A percentile compares a stretch with the other conserved stretches of the same genome.
phyloP scores from a whole-genome alignment of 139 green algal species.

The Monoraphidium neglectum region DNA sequence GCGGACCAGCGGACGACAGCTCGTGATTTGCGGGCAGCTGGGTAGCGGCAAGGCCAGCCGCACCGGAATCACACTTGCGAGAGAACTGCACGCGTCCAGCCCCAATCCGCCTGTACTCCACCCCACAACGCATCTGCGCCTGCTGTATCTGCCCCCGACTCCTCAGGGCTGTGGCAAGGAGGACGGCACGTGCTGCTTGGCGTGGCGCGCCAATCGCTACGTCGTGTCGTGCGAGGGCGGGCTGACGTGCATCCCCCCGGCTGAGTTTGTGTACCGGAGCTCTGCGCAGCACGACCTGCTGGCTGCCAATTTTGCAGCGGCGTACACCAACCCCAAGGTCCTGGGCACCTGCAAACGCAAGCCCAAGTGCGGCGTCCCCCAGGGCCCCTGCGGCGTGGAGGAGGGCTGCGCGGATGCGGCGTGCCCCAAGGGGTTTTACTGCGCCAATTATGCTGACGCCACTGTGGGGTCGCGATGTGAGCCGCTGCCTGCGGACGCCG shows the following conservation, averaged over 20 bases:
- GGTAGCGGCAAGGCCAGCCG: too few species aligned
- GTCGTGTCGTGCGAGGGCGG: conserved; percentile 1
- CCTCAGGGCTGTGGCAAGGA: conserved; percentile 14
- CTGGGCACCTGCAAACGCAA: conserved; percentile 8
- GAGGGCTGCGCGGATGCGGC: neutral
- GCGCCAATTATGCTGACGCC: conserved; percentile 2
- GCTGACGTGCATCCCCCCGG: conserved; percentile 2
- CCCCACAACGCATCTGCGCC: too few species aligned
- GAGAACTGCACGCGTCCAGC: too few species aligned
- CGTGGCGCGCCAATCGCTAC: neutral
- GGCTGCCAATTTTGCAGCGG: neutral
- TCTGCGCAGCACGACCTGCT: conserved; percentile 6
- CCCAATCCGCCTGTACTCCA: too few species aligned
- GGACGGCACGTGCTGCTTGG: conserved; percentile 16
- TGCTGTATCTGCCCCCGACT: too few species aligned
- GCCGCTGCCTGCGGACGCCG: conserved; percentile 12
- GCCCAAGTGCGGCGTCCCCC: neutral
- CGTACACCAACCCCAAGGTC: neutral
- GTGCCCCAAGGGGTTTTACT: conserved; percentile 18
- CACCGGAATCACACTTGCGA: too few species aligned
- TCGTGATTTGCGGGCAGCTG: too few species aligned
- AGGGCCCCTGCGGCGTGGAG: conserved; percentile 19
- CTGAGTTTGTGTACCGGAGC: neutral
- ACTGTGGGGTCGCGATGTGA: conserved; percentile 9
- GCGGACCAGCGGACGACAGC: too few species aligned